Base-by-base conservation (phyloP, 306 rosid species). In the Arachis stenosperma region DNA sequence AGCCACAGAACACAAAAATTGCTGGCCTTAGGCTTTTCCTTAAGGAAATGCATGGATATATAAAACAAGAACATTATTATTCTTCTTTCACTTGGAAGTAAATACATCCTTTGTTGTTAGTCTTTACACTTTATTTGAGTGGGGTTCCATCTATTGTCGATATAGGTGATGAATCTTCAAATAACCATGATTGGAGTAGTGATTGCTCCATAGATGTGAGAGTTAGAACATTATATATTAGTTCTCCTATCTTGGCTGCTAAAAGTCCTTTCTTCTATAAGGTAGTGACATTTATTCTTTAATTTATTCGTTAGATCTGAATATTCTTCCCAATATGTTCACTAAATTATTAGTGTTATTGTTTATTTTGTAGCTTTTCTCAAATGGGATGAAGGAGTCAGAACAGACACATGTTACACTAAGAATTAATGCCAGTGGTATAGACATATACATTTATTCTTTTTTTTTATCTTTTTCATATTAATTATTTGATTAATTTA, bases 381-480 rank as follows among this genome's bases (percentile, higher is more conserved):
- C 99, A 13, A 94, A 95, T 61, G 99, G 99, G 67, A 95, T 95
- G 99, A 95, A 83, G 85, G 99, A 95, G 72, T 95, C 99, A 6
- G 98, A 91, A 77, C 96, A 95, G 65, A 83, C 93, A 40, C 92
- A 86, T 50, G 97, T 94, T 71, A 88, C 96, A 76, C 79, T 94
- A 44, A 85, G 93, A 60, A 89, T 91, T 51, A 77, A 71, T 73
- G 95, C 92, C 53, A 88, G 96, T 9, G 99, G 99, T 91, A 84
- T 36, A n/a, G 27, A 22, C 27, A 59, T 33, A 33, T 33, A 67
- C 55, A 22, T 65, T 67, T 56, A 65, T 33, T 33, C 2, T 33
- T 4, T 33, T 33, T 0, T 33, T n/a, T 70, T 14, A 50, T 6
- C 46, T 75, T 41, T 68, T 61, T 47, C 52, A 33, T 33, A 33